phyloP scores from a whole-genome alignment of 805 yeast genomes.

The Saturnispora halmiae region DNA sequence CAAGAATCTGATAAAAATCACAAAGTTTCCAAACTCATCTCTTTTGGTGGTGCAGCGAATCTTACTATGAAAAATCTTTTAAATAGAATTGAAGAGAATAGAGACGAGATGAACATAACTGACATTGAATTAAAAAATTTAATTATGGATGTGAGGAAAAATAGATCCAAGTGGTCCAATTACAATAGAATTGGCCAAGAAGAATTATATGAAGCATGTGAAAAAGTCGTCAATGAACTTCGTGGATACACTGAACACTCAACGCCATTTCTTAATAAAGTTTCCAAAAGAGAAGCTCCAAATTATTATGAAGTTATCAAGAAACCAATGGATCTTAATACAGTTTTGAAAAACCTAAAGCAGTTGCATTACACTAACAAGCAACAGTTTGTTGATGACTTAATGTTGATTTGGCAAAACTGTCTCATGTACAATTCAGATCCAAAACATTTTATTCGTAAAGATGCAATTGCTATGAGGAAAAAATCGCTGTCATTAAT shows the following conservation, averaged over 20 bases:
- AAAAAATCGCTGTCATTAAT: conserved; percentile 67
- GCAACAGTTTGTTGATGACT: conserved; percentile 86
- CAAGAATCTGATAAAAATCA: conserved; percentile 11
- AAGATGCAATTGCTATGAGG: conserved; percentile 94
- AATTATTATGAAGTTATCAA: conserved; percentile 86
- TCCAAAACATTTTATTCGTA: conserved; percentile 83
- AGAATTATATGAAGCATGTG: conserved; percentile 95
- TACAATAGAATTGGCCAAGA: conserved; percentile 96
- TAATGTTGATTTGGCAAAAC: conserved; percentile 92
- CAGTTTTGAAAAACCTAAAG: conserved; percentile 85
- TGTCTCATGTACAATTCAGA: conserved; percentile 90
- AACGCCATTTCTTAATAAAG: conserved; percentile 89
- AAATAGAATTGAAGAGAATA: conserved; percentile 64
- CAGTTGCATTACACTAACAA: conserved; percentile 74
- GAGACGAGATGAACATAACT: conserved; percentile 65
- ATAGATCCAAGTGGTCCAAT: conserved; percentile 95
- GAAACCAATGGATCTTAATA: conserved; percentile 92
- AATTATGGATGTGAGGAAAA: conserved; percentile 87
- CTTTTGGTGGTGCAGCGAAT: conserved; percentile 57
- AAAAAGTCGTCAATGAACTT: conserved; percentile 82
- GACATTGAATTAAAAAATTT: conserved; percentile 79
- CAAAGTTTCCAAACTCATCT: conserved; percentile 25
- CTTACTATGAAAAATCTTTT: conserved; percentile 72
- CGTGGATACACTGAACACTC: conserved; percentile 94
- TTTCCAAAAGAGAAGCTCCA: conserved; percentile 97